These are phyloP conservation scores for Saururus chinensis DNA, from an alignment of 164 flowering plant genomes.

Conservation along the genomic window DNA sequence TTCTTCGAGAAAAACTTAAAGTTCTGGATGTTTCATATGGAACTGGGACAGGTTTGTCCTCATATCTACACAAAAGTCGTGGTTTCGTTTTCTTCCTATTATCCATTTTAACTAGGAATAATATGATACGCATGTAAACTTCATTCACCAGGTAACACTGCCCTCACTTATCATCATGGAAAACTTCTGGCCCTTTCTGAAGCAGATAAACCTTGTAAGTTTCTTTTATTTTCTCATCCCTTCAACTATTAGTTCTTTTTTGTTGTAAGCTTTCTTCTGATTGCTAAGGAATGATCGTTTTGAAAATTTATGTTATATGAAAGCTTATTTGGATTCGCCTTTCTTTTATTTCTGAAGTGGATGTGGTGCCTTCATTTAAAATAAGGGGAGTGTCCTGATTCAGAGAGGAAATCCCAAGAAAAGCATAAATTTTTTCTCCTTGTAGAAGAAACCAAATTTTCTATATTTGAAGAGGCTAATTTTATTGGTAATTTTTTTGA, in stretches of 20 bases:
- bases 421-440: too few relatives aligned
- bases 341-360: neutral
- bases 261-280: neutral
- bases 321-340: neutral
- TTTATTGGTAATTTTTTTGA: too few relatives aligned
- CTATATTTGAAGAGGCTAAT: too few relatives aligned
- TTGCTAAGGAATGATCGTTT: too few relatives aligned
- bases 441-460: too few relatives aligned
- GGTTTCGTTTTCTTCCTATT: neutral
- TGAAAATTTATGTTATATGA: neutral
- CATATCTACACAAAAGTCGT: neutral
- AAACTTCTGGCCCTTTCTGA: constrained; percentile 80
- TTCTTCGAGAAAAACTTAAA: constrained; percentile 69
- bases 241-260: neutral
- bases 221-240: neutral
- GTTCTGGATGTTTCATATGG: constrained; percentile 77
- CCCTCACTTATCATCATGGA: constrained; percentile 85
- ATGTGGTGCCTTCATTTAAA: too few relatives aligned
- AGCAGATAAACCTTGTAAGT: constrained; percentile 92
- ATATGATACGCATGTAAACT: neutral
- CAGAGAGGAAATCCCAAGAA: too few relatives aligned
- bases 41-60: constrained; percentile 53
- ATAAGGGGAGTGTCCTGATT: too few relatives aligned
- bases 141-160: constrained; percentile 61
- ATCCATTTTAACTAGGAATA: neutral